Base-by-base conservation (phyloP, 2,329 filamentous ascomycete species). In the Exophiala calicioides region DNA sequence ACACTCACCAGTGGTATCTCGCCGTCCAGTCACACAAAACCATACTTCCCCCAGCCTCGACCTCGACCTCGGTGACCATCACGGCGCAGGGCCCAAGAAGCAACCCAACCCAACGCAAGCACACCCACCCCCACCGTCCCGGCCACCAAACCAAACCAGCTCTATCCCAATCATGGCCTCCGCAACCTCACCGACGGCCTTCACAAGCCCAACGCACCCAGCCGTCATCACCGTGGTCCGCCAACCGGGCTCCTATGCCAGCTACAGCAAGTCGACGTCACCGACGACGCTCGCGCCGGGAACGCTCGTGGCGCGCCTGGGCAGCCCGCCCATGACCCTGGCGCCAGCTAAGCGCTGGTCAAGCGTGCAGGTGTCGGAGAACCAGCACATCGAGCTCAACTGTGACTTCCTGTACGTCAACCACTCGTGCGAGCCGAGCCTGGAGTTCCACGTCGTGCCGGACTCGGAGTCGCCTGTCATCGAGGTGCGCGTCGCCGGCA, bases 331-430 rank as follows among this genome's bases (percentile, higher is more conserved):
- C n/a, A 12, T 52, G 27, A 55, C 52, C 10, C 46, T 54, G 8
- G 41, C 46, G 19, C 21, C 32, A 3, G 27, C 27, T 3, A 54
- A 56, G 37, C 50, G 51, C 21, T 58, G 50, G 45, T 58, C 55
- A 10, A 45, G 39, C 3, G 78, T 81, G 2, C 77, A 81, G 55
- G 72, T 72, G 1, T 69, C 68, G 1, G 61, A 61, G 16, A 66
- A 69, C 44, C 65, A 68, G 1, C 77, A 81, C 61, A 76, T 80
- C 55, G 77, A 80, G 55, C 69, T 80, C 4, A 79, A 79, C 62
- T 74, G 69, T 48, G 78, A 79, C 54, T 65, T 81, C 8, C 71
- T 80, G 18, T 81, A 72, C 62, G 72, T 76, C 65, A 81, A 81
- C 64, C 78, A 81, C 62, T 76, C 72, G 2, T 81, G 76, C 61